These are phyloP conservation scores for Sporobolomyces pararoseus DNA, from an alignment of 768 basidiomycete genomes.

Conservation along the genomic window DNA sequence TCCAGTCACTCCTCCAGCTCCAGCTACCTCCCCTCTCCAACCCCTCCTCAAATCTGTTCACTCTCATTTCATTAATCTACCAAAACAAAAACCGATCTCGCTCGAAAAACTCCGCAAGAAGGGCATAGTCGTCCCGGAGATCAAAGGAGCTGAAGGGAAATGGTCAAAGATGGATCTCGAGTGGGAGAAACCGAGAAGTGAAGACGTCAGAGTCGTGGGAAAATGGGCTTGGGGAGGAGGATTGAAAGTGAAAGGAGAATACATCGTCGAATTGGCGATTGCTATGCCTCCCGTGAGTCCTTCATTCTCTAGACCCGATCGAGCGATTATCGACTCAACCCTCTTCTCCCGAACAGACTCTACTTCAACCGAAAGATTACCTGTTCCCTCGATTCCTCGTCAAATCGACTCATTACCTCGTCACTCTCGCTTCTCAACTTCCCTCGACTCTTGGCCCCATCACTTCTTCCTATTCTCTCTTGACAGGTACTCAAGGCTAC, in stretches of 20 bases:
- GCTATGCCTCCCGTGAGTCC: constrained; percentile 41
- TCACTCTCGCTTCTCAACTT: constrained; percentile 63
- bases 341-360: constrained; percentile 42
- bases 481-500: constrained; percentile 61
- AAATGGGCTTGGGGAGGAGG: constrained; percentile 41
- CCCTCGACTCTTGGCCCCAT: constrained; percentile 25
- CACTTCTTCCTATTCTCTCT: constrained; percentile 56
- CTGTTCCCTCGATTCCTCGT: constrained; percentile 84
- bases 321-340: not conserved
- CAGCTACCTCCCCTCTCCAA: constrained; percentile 28
- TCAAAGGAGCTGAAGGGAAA: constrained; percentile 37
- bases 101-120: constrained; percentile 27
- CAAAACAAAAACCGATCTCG: constrained; percentile 23
- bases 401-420: constrained; percentile 85
- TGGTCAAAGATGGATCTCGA: constrained; percentile 30
- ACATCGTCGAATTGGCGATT: constrained; percentile 38
- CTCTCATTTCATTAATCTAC: constrained; percentile 26
- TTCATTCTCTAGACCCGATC: not conserved
- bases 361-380: constrained; percentile 97
- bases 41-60: constrained; percentile 38
- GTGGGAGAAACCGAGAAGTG: constrained; percentile 34
- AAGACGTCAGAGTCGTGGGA: constrained; percentile 39
- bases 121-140: constrained; percentile 30
- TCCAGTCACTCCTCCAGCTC: constrained; percentile 29
- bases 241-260: constrained; percentile 39